phyloP scores from a whole-genome alignment of 2,329 filamentous ascomycete genomes.

The Fusarium pseudograminearum region DNA sequence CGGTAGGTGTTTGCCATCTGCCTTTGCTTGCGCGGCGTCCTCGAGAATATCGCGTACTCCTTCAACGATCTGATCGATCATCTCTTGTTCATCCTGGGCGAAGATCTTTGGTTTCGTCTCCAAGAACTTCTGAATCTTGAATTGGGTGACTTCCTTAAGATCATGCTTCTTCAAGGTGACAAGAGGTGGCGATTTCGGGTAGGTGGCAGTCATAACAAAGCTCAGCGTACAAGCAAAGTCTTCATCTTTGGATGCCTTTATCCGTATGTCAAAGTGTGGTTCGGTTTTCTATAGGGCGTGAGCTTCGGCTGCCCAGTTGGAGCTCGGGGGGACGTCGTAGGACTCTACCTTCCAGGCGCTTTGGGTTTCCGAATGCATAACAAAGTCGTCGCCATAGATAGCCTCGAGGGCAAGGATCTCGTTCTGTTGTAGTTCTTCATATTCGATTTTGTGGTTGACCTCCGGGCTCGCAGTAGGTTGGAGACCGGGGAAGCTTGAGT shows the following conservation, averaged over 20 bases:
- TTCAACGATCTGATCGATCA: constrained; percentile 74
- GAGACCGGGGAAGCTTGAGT: constrained; percentile 66
- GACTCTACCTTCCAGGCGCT: constrained; percentile 84
- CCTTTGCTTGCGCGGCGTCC: constrained; percentile 83
- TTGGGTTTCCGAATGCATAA: constrained; percentile 75
- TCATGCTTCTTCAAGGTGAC: constrained; percentile 75
- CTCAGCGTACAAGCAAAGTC: constrained; percentile 78
- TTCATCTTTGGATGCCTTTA: constrained; percentile 79
- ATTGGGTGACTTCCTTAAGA: constrained; percentile 77
- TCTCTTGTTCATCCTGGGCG: constrained; percentile 65
- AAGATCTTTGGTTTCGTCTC: constrained; percentile 69
- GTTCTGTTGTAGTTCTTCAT: constrained; percentile 87
- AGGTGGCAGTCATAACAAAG: constrained; percentile 88
- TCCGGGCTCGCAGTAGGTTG: constrained; percentile 56
- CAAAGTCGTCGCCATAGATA: constrained; percentile 91
- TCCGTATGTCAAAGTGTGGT: constrained; percentile 81
- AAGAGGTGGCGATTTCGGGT: constrained; percentile 85
- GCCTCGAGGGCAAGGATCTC: constrained; percentile 87
- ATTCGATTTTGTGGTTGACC: constrained; percentile 67
- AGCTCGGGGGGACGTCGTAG: constrained; percentile 33
- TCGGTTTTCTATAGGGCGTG: constrained; percentile 74
- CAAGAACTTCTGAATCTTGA: constrained; percentile 74
- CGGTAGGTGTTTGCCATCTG: constrained; percentile 79
- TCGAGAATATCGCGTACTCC: constrained; percentile 82
- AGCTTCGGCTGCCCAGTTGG: constrained; percentile 35